Evolutionary conservation across 768 basidiomycete genomes (phyloP), one percentile per base, ranked within the genome.

Genomic region (Serendipita sp.): DNA sequence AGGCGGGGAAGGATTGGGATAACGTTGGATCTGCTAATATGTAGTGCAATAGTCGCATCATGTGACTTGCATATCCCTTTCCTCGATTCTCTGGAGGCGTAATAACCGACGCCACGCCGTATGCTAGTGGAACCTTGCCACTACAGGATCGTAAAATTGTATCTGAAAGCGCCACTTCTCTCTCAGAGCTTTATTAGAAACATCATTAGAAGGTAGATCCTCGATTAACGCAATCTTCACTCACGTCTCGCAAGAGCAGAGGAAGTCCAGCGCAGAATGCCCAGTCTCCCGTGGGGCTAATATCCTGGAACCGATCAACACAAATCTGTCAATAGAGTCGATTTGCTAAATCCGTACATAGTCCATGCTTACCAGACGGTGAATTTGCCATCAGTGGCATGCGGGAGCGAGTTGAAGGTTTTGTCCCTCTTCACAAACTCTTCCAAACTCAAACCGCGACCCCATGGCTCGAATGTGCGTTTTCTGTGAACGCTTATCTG

Each of bases 41-140:
- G 76, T 78, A 80, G 67, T 86, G 83, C 38, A 86, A 62, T 24
- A 86, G 75, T 14, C 77, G 74, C 82, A 85, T 82, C 82, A 84
- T 82, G 64, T 82, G 80, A 11, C 70, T 68, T 9, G 79, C 82
- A 64, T 83, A 85, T 20, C 84, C 83, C 61, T 78, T 78, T 11
- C 76, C 72, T 61, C 82, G 76, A 20, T 81, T 74, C 31, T 67
- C 62, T 0, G 74, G 68, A 16, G 80, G 79, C 3, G 82, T 83
- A 69, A 76, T 85, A 7, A 85, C 82, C 2, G 76, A 76, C 0
- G 82, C 82, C 43, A 85, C 71, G 1, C 72, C 80, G 64, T 84
- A 84, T 42, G 78, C 76, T 5, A 72, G 64, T 76, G 70, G 24
- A 68, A 64, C 33, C 50, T 45, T 42, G 28, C 56, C 20, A 44